These are phyloP conservation scores for Talaromyces sp. DNA, from an alignment of 2,329 filamentous ascomycete species.

Conservation along the genomic window DNA sequence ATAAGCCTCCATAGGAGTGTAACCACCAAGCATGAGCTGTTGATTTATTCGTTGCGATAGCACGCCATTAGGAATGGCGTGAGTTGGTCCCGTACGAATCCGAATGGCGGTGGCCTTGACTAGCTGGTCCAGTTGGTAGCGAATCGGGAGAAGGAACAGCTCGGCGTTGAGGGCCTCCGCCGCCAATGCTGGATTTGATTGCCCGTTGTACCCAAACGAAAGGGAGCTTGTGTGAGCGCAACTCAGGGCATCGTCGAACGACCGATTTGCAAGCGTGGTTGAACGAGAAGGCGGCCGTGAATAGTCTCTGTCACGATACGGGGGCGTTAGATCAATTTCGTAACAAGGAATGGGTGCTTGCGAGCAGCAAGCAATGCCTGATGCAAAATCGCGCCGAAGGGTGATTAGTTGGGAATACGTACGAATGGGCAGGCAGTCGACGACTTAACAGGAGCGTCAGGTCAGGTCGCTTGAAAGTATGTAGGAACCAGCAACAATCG, in stretches of 20 bases:
- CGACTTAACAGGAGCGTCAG: not conserved
- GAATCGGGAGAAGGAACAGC: not conserved
- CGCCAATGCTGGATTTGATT: not conserved
- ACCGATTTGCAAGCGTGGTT: no score
- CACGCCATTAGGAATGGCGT: not conserved
- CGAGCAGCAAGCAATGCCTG: no score
- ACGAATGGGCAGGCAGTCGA: no score
- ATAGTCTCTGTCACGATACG: no score
- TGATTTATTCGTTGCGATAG: not conserved
- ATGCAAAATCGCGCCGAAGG: no score
- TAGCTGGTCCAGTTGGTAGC: not conserved
- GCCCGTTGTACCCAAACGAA: not conserved
- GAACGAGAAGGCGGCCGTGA: no score
- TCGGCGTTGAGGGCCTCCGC: not conserved
- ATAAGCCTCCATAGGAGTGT: constrained; percentile 1
- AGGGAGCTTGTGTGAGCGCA: no score
- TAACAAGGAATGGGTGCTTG: no score
- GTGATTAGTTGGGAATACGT: no score
- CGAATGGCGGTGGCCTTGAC: not conserved
- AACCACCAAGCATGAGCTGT: constrained; percentile 1
- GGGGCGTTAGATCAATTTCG: no score
- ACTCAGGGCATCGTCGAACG: no score
- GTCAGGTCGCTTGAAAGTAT: not conserved
- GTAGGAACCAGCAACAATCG: not conserved
- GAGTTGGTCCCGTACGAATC: not conserved